Base-by-base conservation (phyloP, 345 rosid species). In the Bruguiera gymnorhiza region DNA sequence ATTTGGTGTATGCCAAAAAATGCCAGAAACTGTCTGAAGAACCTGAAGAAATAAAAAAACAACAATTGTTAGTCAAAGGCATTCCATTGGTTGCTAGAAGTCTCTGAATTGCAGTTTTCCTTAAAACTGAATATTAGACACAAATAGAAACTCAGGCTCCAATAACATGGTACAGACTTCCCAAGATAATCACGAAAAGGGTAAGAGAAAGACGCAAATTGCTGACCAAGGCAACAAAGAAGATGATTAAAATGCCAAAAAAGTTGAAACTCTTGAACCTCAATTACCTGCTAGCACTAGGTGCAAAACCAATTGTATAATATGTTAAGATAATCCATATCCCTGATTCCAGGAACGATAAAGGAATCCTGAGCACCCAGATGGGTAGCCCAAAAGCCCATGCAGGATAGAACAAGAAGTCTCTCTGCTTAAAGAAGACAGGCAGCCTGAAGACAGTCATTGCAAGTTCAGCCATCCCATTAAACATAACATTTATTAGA, bases 1-100 rank as follows among this genome's bases (percentile, higher is more conserved):
- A 87, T 90, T 83, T 93, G 97, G 65, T 93, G 96, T 66, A 90
- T 76, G 62, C 84, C 78, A 60, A 90, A 80, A 81, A 82, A 86
- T 8, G 96, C 90, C 67, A 93, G 70, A 70, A 87, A 82, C 74
- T 90, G 98, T 34, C 80, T 74, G 76, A 93, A 89, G 68, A 93
- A 89, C 88, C 98, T 93, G 60, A 37, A 68, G 63, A 36, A 52
- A 26, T 6, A 46, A 62, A 60, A 36, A n/a, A 52, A 60, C 9
- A 37, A 24, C 21, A 24, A 16, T 57, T 4, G n/a, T 23, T 23
- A 39, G 32, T 9, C 50, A 13, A 43, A 43, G 50, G 3, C 16
- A 13, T 13, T 43, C 50, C 50, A 43, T 43, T 43, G 19, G 50
- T 43, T 43, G 50, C 16, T 13, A 43, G 50, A 43, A 43, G 50